Conservation (phyloP, 352 stramenopile genomes). For the Globisporangium paroecandrum region DNA sequence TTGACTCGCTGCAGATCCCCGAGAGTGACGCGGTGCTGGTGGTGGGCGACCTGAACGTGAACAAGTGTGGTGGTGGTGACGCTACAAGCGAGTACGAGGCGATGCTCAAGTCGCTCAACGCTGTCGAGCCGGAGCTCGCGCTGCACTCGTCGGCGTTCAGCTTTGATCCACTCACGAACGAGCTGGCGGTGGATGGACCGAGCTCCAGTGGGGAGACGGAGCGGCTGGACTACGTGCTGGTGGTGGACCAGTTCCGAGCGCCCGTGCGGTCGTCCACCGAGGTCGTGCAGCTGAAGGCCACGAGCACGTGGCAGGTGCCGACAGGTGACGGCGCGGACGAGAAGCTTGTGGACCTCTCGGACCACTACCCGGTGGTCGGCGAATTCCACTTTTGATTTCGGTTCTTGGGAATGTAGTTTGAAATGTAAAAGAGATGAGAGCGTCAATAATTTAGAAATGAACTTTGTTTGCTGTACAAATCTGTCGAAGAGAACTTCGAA, state of each 20-base stretch:
- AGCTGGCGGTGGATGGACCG: slow-evolving; percentile 48
- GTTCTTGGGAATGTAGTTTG: background rate
- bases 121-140: slow-evolving; percentile 28
- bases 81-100: slow-evolving; percentile 31
- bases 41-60: slow-evolving; percentile 63
- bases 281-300: slow-evolving; percentile 58
- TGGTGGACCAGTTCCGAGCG: slow-evolving; percentile 31
- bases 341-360: slow-evolving; percentile 54
- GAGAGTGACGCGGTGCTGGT: slow-evolving; percentile 47
- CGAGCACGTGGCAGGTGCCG: slow-evolving; percentile 29
- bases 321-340: slow-evolving; percentile 17
- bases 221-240: slow-evolving; percentile 63
- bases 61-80: slow-evolving; percentile 23
- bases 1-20: slow-evolving; percentile 44
- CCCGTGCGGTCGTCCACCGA: slow-evolving; percentile 24
- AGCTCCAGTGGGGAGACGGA: slow-evolving; percentile 58
- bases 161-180: slow-evolving; percentile 63
- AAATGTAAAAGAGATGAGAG: background rate
- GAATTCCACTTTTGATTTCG: slow-evolving; percentile 48
- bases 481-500: too few species aligned
- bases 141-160: slow-evolving; percentile 40
- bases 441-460: slow-evolving; percentile 1
- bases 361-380: slow-evolving; percentile 62
- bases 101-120: slow-evolving; percentile 48
- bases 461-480: background rate